Evolutionary conservation across 148 eudicot species (phyloP).

Genomic region (Bassia scoparia): DNA sequence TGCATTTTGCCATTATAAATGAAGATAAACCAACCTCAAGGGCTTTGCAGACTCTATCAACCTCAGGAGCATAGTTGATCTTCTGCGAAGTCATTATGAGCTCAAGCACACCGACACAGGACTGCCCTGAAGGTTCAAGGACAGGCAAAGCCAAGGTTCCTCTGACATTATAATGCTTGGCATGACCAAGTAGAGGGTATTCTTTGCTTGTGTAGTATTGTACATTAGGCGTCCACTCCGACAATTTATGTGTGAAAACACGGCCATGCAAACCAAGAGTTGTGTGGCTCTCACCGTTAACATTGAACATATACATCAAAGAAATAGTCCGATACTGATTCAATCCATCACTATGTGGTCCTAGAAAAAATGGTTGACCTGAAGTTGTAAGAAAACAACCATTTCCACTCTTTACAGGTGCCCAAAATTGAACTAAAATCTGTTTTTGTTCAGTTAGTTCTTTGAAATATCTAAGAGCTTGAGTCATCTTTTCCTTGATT

Average conservation of each 20-base stretch:
- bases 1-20: background rate
- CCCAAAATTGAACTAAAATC: conserved; percentile 94
- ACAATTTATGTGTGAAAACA: conserved; percentile 73
- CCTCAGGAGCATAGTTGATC: conserved; percentile 88
- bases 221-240: conserved; percentile 96
- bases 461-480: conserved; percentile 71
- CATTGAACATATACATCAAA: conserved; percentile 62
- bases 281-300: conserved; percentile 54
- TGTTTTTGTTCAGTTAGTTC: conserved; percentile 67
- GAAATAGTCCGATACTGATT: conserved; percentile 80
- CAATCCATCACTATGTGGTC: conserved; percentile 62
- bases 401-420: conserved; percentile 67
- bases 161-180: conserved; percentile 64
- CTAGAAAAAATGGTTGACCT: conserved; percentile 90
- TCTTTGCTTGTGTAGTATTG: conserved; percentile 85
- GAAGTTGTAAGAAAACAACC: conserved; percentile 77
- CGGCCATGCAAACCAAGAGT: conserved; percentile 89
- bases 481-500: conserved; percentile 81
- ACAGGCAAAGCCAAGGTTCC: conserved; percentile 91
- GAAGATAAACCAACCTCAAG: conserved; percentile 69
- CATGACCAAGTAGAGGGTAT: conserved; percentile 61
- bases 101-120: conserved; percentile 91
- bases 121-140: conserved; percentile 69
- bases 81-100: conserved; percentile 82
- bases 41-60: conserved; percentile 93